Percentiles rank a stretch among this genome's conserved stretches.
phyloP scores from a whole-genome alignment of 345 rosid genomes.

The Salix caprea region DNA sequence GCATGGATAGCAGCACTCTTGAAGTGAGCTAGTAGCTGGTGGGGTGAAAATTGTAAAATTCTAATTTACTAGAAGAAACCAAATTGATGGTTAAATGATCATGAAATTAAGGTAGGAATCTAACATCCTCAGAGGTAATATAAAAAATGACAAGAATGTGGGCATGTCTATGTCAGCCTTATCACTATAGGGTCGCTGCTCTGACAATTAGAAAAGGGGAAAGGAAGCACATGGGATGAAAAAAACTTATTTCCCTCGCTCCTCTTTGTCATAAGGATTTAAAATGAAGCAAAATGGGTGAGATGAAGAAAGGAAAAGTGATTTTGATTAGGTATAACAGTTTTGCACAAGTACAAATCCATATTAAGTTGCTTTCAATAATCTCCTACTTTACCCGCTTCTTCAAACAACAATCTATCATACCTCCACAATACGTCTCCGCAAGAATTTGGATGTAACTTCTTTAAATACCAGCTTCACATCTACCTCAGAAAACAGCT shows the following conservation, averaged over 20 bases:
- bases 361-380: neutral
- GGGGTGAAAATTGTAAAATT: neutral
- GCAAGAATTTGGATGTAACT: conserved; percentile 75
- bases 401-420: conserved; percentile 4
- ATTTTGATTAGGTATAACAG: neutral
- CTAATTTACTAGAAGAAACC: neutral
- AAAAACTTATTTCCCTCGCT: neutral
- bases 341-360: neutral
- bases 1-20: neutral
- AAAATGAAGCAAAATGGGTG: neutral
- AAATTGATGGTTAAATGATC: neutral
- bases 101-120: neutral
- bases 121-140: neutral
- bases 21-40: neutral
- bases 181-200: neutral
- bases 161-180: neutral
- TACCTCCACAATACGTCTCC: conserved; percentile 95
- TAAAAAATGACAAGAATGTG: neutral
- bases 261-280: neutral
- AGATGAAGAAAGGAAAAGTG: neutral
- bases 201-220: neutral
- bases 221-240: neutral
- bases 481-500: conserved; percentile 89
- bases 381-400: neutral
- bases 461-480: conserved; percentile 98